A percentile compares a stretch with the other conserved stretches of the same genome.
Evolutionary conservation across 495 filamentous ascomycete species (phyloP).

Genomic region (Cercophora scortea): DNA sequence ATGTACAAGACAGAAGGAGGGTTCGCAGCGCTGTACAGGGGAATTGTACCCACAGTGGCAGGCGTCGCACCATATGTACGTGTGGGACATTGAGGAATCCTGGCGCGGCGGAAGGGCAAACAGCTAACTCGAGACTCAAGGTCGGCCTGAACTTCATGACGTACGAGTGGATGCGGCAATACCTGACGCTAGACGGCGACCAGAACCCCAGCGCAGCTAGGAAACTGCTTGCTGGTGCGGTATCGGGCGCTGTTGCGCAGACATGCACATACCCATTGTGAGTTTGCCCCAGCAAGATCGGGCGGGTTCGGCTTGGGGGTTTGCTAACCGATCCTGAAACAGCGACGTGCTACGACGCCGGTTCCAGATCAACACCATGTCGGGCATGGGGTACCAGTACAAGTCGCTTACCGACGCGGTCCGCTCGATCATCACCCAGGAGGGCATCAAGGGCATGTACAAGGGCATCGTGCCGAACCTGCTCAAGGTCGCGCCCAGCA

Average conservation of each 20-base stretch:
- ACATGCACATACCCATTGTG: constrained; percentile 98
- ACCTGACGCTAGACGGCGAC: constrained; percentile 81
- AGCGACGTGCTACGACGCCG: constrained; percentile 92
- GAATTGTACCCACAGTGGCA: constrained; percentile 86
- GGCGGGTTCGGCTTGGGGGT: not conserved
- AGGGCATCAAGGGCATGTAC: constrained; percentile 66
- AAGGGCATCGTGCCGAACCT: constrained; percentile 92
- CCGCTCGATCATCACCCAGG: constrained; percentile 67
- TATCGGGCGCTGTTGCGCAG: constrained; percentile 93
- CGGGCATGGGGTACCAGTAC: constrained; percentile 96
- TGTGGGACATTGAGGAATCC: constrained; percentile 5
- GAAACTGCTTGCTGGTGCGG: constrained; percentile 81
- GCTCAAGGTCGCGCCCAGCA: constrained; percentile 94
- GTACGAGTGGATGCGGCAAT: constrained; percentile 80
- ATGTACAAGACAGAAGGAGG: constrained; percentile 95
- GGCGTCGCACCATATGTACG: constrained; percentile 92
- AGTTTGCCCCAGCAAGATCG: constrained; percentile 23
- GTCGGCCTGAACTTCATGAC: constrained; percentile 98
- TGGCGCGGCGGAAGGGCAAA: not conserved
- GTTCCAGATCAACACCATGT: constrained; percentile 99
- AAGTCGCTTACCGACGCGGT: constrained; percentile 79
- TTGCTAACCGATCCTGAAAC: not conserved
- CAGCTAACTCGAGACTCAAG: constrained; percentile 36
- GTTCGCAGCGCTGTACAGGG: constrained; percentile 73
- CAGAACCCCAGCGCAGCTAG: constrained; percentile 70